Evolutionary conservation across 106 monocot genomes (phyloP), one percentile per base, ranked within the genome.

Genomic region (Narthecium ossifragum): DNA sequence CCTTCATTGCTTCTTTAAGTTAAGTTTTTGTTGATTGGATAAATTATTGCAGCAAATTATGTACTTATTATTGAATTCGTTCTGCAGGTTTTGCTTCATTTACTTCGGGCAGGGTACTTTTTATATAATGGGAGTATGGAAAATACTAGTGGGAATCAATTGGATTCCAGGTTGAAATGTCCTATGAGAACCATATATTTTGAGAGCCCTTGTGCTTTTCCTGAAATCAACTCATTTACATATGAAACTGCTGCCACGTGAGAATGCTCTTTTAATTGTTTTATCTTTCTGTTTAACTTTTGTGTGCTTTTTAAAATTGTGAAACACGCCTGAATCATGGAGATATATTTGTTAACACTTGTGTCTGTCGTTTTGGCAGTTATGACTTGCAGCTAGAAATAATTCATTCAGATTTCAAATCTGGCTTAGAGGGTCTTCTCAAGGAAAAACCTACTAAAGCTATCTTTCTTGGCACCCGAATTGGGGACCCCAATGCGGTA

Each of bases 401-500:
- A 40, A 91, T 98, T 62, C 66, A 65, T 34, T 79, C 63, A 28
- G 98, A 98, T 81, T 98, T 98, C 53, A 91, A 88, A 73, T 74
- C 84, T 61, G 98, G 98, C n/a, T 65, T 98, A 68, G 87, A 87
- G 70, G 69, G 68, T 52, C 43, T 98, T 13, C 51, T 85, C 4
- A 79, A 71, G 58, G 79, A 85, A 62, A 91, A 79, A 75, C 78
- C 91, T 14, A 91, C 72, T 28, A 88, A 88, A 74, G 98, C 98
- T 75, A 91, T 98, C 68, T 85, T 98, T 41, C 78, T 98, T 70
- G 98, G 98, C 46, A 98, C 98, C n/a, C 72, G 98, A 65, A 98
- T 98, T 70, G 98, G 98, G 22, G 98, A 98, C 72, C 98, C 98
- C 31, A 98, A 98, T 85, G 98, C 98, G 51, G 96, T 98, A 86